Evolutionary conservation across 805 yeast genomes (phyloP), one percentile per base, ranked within the genome.

Genomic region (Lachancea lanzarotensis): DNA sequence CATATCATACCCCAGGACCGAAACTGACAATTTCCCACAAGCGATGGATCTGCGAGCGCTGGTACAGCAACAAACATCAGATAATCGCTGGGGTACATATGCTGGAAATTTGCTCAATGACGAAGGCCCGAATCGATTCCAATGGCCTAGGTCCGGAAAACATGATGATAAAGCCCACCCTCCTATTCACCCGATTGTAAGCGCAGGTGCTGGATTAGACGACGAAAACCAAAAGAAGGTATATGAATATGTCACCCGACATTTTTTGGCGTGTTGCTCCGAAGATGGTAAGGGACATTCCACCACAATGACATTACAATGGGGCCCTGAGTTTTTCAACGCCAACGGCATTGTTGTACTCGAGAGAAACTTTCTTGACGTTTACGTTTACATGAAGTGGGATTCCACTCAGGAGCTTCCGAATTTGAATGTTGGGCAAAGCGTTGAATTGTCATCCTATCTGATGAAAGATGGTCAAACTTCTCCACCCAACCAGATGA

Each of bases 131-230:
- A 73, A 72, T 29, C 73, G 72, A 33, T 84, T 75, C 55, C 56
- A 71, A n/a, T 56, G 57, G 3, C 98, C 99, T 0, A 68, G 98
- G 41, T 72, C 72, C 33, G 99, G 99, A 3, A 73, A 70, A 11
- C 82, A 86, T 58, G 85, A 89, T 58, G 99, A 93, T 67, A 81
- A 88, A 59, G 98, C 98, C 19, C 99, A 93, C 74, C 98, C 98
- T 3, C 97, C 99, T 0, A 93, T 93, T 46, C 97, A 93, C 63
- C 99, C 99, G 0, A 46, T 76, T 69, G 52, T 72, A 57, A 26
- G 69, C 64, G 38, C 60, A 55, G 17, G 56, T 58, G 38, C 66
- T 47, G 38, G 42, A 13, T 16, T 35, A 13, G 48, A 43, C 8
- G 45, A 38, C 6, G 47, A 50, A 3, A 49, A 50, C n/a, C 84